Evolutionary conservation across 2,329 filamentous ascomycete genomes (phyloP), one percentile per base, ranked within the genome.

Genomic region (Zasmidium angulare): DNA sequence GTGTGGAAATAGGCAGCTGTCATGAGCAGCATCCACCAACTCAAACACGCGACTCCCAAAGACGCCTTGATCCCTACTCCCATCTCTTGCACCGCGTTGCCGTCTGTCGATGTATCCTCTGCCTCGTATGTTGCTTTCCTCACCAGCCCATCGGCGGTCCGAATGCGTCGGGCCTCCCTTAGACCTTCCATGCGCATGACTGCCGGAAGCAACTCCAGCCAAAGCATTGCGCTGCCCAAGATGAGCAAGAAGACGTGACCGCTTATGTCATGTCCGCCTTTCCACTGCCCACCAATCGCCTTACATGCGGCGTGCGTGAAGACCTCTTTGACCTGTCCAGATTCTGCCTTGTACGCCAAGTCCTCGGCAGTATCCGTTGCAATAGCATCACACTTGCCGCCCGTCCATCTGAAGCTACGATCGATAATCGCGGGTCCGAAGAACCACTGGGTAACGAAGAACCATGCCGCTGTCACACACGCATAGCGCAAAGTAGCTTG

Each of bases 1-100:
- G 95, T 99, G 76, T 99, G 95, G 71, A 99, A 99, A 81, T 93
- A 99, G 43, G 96, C 93, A 2, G 93, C 93, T 46, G 95, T 99
- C 95, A 99, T 99, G 62, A 98, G 81, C 73, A 99, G 76, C 95
- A 99, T 99, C 91, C 95, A 98, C 79, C 88, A 84, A 71, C 88
- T 91, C 71, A 97, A 69, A 0, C 76, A 86, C 19, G 89, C 83
- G 23, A 97, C 85, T 0, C 71, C 72, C 72, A 83, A 62, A 67
- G 78, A 66, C 69, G 77, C 76, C 63, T 87, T 84, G 65, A 89
- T 78, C 14, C 81, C 85, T 79, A 67, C 77, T 2, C 69, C 68
- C 53, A 71, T 40, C 23, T 71, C 66, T 59, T 63, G 53, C 2
- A 64, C 56, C 22, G 62, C 56, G 2, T 83, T 65, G 2, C 81